These are phyloP conservation scores for Puccinia horiana DNA, from an alignment of 1,284 basidiomycete species.

Conservation along the genomic window DNA sequence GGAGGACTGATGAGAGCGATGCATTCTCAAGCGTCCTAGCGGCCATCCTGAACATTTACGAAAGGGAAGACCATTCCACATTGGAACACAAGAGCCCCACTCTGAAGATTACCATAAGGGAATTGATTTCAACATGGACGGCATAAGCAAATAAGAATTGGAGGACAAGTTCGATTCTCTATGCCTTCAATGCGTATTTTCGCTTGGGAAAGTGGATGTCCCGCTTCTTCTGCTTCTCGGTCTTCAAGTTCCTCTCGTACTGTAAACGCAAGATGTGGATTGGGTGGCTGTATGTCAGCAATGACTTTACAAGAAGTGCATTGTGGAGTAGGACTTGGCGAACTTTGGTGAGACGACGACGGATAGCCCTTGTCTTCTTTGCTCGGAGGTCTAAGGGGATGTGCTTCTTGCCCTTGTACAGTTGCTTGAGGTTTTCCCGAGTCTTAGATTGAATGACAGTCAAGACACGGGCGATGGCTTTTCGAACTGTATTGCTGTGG, in stretches of 20 bases:
- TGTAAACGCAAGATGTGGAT: constrained; percentile 57
- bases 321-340: constrained; percentile 54
- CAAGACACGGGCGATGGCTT: constrained; percentile 96
- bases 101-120: neutral
- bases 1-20: too few species aligned
- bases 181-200: constrained; percentile 72
- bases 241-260: constrained; percentile 80
- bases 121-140: neutral
- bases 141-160: neutral
- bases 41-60: neutral
- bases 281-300: constrained; percentile 51
- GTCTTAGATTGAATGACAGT: constrained; percentile 99
- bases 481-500: constrained; percentile 87
- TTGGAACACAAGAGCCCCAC: neutral
- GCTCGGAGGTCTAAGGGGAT: constrained; percentile 93
- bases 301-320: neutral
- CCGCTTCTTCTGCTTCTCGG: constrained; percentile 88
- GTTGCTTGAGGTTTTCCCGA: constrained; percentile 93
- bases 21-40: neutral
- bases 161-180: constrained; percentile 11
- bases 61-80: neutral
- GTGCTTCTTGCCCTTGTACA: constrained; percentile 97
- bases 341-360: constrained; percentile 88
- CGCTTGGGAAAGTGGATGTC: constrained; percentile 80
- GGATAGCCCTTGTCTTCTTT: constrained; percentile 99